Evolutionary conservation across 768 basidiomycete genomes (phyloP), one percentile per base, ranked within the genome.

Genomic region (Phylloporus arenicola): DNA sequence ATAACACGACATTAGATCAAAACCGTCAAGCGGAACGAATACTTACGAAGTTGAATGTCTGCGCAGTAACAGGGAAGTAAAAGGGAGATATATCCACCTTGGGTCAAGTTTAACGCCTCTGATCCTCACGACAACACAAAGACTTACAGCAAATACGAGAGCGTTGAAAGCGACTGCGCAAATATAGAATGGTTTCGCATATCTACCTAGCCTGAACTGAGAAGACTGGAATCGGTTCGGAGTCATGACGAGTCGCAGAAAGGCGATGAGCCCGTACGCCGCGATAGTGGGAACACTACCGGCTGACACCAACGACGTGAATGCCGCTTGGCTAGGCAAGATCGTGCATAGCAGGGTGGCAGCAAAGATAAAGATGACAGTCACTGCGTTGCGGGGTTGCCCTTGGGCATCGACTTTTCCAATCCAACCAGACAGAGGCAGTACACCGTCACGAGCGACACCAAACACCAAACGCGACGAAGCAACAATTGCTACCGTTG

Each of bases 391-490:
- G 48, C 73, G 77, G 0, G 92, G 92, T 59, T 93, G 88, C 2
- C 88, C 85, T 14, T 76, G 68, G 0, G 67, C 55, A 43, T 87
- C 83, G 37, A 94, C 87, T 52, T 75, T 69, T 39, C 88, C 83
- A 46, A 96, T 86, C 92, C 92, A 95, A 12, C 70, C 52, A 0
- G 88, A 92, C 42, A 88, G 64, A 1, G 93, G 92, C 11, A 96
- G 73, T 0, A 94, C 89, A 25, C 92, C 92, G 58, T 96, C 93
- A 47, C 93, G 84, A n/a, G 92, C 92, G 40, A 96, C 87, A 9
- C 92, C 93, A 61, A 88, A 96, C 35, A 96, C 78, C 24, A 96
- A 77, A 4, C 92, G 81, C 12, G 91, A 93, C 12, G 91, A 81
- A 2, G 93, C 92, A 17, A 94, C 89, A 50, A 95, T 83, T 16